Percentiles rank a stretch among this genome's conserved stretches.
Conservation (phyloP, 139 green algal species). For the Spirogloea muscicola region DNA sequence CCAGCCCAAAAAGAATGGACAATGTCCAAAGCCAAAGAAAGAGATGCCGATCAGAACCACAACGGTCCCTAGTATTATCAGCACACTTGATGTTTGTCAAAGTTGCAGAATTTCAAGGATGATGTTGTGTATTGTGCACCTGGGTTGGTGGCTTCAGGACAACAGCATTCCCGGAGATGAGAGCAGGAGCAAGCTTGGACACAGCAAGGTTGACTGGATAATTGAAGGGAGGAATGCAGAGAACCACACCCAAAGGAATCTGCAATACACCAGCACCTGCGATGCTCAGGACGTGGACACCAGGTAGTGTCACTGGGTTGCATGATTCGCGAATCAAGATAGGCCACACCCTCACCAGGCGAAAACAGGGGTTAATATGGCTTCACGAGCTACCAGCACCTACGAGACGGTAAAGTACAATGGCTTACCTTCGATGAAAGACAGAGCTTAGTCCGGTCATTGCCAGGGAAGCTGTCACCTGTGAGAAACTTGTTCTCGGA, state of each 20-base stretch:
- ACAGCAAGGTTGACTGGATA: conserved; percentile 95
- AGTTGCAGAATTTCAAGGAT: too few relatives aligned
- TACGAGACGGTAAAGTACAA: not conserved
- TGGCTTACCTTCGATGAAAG: conserved; percentile 53
- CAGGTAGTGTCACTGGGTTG: not conserved
- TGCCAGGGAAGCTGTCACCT: conserved; percentile 86
- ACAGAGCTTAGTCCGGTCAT: conserved; percentile 86
- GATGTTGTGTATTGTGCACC: conserved; percentile 9
- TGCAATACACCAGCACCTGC: too few relatives aligned
- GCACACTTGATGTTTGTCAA: too few relatives aligned
- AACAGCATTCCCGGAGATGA: conserved; percentile 94
- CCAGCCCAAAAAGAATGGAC: too few relatives aligned
- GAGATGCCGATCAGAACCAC: too few relatives aligned
- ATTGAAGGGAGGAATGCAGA: conserved; percentile 97
- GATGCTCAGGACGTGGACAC: too few relatives aligned
- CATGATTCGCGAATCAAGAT: too few relatives aligned
- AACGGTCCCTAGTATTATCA: too few relatives aligned
- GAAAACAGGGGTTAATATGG: too few relatives aligned
- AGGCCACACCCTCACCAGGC: too few relatives aligned
- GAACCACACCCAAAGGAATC: conserved; percentile 85
- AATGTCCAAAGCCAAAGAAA: too few relatives aligned
- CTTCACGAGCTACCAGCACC: too few relatives aligned
- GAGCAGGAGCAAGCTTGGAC: conserved; percentile 86
- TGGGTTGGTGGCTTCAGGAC: conserved; percentile 96
- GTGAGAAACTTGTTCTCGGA: conserved; percentile 78